Percentiles rank a stretch among this genome's conserved stretches.
These are phyloP conservation scores for Ambrosia hybrid DNA, from an alignment of 140 eudicot species.

Conservation along the genomic window DNA sequence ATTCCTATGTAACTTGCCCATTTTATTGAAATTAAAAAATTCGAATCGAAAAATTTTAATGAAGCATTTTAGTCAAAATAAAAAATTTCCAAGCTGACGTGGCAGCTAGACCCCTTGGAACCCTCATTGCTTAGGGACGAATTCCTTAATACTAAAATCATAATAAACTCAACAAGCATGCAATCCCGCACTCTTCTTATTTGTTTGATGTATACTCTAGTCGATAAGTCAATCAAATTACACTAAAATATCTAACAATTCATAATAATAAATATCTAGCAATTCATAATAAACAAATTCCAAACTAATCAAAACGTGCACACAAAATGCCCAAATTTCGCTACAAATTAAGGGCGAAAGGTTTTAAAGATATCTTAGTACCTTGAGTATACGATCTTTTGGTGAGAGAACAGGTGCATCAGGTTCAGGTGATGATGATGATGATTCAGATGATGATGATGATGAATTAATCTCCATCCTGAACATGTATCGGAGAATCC, in stretches of 20 bases:
- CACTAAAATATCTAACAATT: background rate
- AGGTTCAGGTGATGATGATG: constrained; percentile 37
- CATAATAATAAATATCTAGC: background rate
- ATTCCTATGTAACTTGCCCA: too few species aligned
- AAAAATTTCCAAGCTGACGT: too few species aligned
- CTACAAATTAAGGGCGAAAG: constrained; percentile 3
- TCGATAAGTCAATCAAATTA: too few species aligned
- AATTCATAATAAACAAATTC: background rate
- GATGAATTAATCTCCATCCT: constrained; percentile 64
- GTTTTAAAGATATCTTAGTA: constrained; percentile 10
- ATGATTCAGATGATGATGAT: constrained; percentile 31
- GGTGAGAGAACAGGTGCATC: constrained; percentile 44
- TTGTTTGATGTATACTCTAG: too few species aligned
- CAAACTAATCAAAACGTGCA: background rate
- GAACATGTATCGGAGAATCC: constrained; percentile 47
- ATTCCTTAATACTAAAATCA: too few species aligned
- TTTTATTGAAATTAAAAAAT: too few species aligned
- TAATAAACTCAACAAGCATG: too few species aligned
- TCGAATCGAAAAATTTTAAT: too few species aligned
- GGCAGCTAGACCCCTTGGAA: too few species aligned
- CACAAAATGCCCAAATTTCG: constrained; percentile 17
- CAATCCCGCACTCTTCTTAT: too few species aligned
- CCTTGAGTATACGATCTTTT: constrained; percentile 60
- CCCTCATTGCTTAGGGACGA: too few species aligned
- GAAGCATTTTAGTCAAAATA: too few species aligned